A percentile compares a stretch with the other conserved stretches of the same genome.
Evolutionary conservation across 208 protist species (phyloP).

Genomic region (Hexamita inflata): DNA sequence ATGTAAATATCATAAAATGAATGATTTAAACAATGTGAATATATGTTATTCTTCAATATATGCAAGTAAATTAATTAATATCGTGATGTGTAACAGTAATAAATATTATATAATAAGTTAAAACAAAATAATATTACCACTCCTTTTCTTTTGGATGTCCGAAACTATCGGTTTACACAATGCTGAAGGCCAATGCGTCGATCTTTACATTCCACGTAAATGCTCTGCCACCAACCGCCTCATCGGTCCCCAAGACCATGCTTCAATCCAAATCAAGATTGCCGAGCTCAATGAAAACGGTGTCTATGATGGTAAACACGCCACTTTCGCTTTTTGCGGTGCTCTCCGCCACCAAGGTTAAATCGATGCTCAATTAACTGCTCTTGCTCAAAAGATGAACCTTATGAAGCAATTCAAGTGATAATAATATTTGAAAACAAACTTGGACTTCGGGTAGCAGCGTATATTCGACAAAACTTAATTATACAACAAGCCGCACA

Average conservation of each 20-base stretch:
- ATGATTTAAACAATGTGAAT: no score
- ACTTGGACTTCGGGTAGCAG: no score
- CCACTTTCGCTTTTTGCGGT: slow-evolving; percentile 37
- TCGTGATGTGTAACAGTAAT: no score
- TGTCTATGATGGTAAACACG: not conserved
- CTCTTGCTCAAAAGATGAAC: slow-evolving; percentile 14
- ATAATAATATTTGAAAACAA: no score
- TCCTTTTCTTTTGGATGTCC: no score
- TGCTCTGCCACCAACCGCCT: slow-evolving; percentile 41
- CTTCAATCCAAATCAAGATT: slow-evolving; percentile 38
- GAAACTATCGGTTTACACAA: slow-evolving; percentile 33
- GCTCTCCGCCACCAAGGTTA: slow-evolving; percentile 22
- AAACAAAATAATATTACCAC: no score
- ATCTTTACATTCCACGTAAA: slow-evolving; percentile 41
- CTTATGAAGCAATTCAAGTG: slow-evolving; percentile 19
- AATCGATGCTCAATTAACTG: slow-evolving; percentile 22
- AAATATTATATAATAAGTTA: no score
- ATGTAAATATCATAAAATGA: no score
- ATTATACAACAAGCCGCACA: no score
- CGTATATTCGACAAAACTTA: no score
- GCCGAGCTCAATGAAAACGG: slow-evolving; percentile 33
- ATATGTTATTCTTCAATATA: no score
- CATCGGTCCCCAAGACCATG: slow-evolving; percentile 40
- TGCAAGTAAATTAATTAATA: no score
- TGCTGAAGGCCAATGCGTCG: slow-evolving; percentile 24